Conservation (phyloP, 2,329 filamentous ascomycete genomes). For the Stachybotrys chartarum region DNA sequence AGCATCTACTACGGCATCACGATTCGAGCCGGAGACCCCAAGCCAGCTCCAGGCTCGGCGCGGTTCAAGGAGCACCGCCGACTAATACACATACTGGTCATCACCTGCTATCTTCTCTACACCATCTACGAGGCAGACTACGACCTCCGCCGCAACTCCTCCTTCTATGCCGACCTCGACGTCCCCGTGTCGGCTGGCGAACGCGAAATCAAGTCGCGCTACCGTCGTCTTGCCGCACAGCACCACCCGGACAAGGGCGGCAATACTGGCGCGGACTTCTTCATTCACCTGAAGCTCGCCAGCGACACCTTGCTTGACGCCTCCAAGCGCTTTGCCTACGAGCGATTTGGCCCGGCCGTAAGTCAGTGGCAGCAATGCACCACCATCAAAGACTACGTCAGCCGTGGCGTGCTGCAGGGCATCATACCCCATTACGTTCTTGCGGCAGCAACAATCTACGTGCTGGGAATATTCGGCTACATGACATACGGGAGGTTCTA, state of each 20-base stretch:
- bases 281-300: conserved; percentile 76
- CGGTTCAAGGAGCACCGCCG: conserved; percentile 69
- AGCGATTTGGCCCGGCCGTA: conserved; percentile 74
- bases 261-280: conserved; percentile 39
- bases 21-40: conserved; percentile 82
- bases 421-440: conserved; percentile 55
- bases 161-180: conserved; percentile 74
- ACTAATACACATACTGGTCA: conserved; percentile 75
- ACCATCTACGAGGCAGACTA: conserved; percentile 90
- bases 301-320: conserved; percentile 77
- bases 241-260: conserved; percentile 81
- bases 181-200: conserved; percentile 64
- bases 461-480: conserved; percentile 58
- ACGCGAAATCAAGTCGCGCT: conserved; percentile 72
- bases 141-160: conserved; percentile 61
- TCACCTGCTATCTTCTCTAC: conserved; percentile 79
- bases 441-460: conserved; percentile 51
- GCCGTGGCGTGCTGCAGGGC: conserved; percentile 52
- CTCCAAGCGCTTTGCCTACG: conserved; percentile 76
- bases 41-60: conserved; percentile 62
- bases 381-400: conserved; percentile 67
- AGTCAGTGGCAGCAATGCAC: conserved; percentile 57
- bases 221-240: conserved; percentile 65
- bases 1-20: conserved; percentile 78
- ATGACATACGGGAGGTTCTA: conserved; percentile 60